Evolutionary conservation across 176 grass and related monocot genomes (phyloP).

Genomic region (Oryza meridionalis): DNA sequence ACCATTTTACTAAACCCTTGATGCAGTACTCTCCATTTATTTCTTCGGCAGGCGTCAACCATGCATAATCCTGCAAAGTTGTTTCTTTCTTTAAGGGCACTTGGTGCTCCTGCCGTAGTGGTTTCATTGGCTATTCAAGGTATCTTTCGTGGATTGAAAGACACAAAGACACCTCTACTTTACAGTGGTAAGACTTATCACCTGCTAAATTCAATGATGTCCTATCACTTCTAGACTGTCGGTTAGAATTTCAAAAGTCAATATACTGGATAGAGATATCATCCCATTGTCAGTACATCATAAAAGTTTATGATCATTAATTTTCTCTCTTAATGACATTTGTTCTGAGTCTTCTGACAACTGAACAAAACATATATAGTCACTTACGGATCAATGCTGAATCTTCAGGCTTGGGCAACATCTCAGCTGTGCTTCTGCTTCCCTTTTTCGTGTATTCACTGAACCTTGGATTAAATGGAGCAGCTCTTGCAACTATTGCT

Average conservation of each 20-base stretch:
- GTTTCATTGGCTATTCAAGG: slow-evolving; percentile 70
- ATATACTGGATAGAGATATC: neutral
- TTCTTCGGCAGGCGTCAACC: slow-evolving; percentile 47
- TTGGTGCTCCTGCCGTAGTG: slow-evolving; percentile 74
- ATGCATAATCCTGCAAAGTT: slow-evolving; percentile 49
- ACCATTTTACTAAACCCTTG: neutral
- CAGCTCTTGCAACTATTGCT: slow-evolving; percentile 66
- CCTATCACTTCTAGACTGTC: neutral
- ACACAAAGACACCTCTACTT: slow-evolving; percentile 67
- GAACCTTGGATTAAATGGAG: slow-evolving; percentile 59
- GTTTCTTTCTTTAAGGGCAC: slow-evolving; percentile 69
- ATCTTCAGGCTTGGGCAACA: slow-evolving; percentile 58
- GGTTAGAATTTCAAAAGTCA: too few species aligned
- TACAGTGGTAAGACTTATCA: slow-evolving; percentile 50
- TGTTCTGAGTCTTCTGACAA: neutral
- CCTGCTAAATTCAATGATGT: slow-evolving; percentile 5
- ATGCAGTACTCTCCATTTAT: slow-evolving; percentile 18
- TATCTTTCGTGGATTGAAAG: slow-evolving; percentile 69
- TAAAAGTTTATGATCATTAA: neutral
- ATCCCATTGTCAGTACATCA: neutral
- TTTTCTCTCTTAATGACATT: neutral
- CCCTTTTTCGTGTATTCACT: slow-evolving; percentile 50
- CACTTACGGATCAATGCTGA: neutral
- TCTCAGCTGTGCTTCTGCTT: slow-evolving; percentile 59
- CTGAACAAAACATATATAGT: neutral